A percentile compares a stretch with the other conserved stretches of the same genome.
Conservation (phyloP, 2,329 filamentous ascomycete species). For the Mycosphaerella sp. region DNA sequence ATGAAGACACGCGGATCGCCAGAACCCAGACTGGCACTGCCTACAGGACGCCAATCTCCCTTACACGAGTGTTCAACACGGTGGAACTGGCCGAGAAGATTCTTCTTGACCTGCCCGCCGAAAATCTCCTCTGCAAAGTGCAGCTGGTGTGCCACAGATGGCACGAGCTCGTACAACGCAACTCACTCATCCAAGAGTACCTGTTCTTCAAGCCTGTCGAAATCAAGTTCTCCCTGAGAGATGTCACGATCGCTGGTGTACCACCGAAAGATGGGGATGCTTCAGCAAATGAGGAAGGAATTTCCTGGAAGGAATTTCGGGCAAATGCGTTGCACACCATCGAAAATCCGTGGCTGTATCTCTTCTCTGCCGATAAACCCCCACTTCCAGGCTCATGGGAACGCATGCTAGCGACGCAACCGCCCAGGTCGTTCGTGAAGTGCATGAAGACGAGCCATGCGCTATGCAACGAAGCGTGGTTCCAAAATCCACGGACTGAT, state of each 20-base stretch:
- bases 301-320: neutral
- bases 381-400: neutral
- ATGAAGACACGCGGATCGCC: neutral
- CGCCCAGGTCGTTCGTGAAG: neutral
- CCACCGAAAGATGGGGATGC: too few species aligned
- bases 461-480: neutral
- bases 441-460: neutral
- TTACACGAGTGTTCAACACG: conserved; percentile 2
- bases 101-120: conserved; percentile 6
- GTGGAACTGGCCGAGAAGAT: conserved; percentile 10
- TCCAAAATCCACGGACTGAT: neutral
- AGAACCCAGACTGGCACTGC: neutral
- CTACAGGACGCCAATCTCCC: neutral
- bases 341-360: conserved; percentile 5
- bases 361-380: neutral
- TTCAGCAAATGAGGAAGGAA: neutral
- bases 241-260: too few species aligned
- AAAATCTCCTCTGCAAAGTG: conserved; percentile 5
- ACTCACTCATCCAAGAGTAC: neutral
- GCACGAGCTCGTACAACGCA: neutral
- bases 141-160: conserved; percentile 11
- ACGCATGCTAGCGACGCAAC: conserved; percentile 2
- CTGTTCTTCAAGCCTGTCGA: neutral
- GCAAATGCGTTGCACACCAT: neutral
- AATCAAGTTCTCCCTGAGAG: neutral